phyloP scores from a whole-genome alignment of 495 filamentous ascomycete genomes.

The Glutinoglossum americanum region DNA sequence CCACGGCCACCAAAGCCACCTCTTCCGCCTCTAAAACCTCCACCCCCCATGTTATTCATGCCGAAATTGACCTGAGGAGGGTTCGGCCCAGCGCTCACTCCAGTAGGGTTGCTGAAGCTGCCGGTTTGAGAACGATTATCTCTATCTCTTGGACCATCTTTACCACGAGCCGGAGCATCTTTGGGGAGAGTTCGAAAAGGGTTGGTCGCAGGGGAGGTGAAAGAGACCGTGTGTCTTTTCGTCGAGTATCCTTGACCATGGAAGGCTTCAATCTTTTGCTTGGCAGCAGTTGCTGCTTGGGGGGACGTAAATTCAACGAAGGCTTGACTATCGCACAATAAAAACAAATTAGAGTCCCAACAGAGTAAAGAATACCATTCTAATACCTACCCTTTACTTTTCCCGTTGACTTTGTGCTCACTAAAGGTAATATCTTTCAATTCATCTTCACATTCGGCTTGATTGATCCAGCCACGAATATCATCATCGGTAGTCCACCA shows the following conservation, averaged over 20 bases:
- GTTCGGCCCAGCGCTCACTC: background rate
- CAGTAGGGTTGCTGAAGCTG: conserved; percentile 15
- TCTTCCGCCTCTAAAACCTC: conserved; percentile 4
- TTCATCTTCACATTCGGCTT: conserved; percentile 56
- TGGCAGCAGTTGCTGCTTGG: conserved; percentile 70
- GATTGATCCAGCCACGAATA: conserved; percentile 66
- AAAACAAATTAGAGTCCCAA: background rate
- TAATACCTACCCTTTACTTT: conserved; percentile 75
- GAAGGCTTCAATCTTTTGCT: conserved; percentile 54
- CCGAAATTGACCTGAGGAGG: conserved; percentile 1
- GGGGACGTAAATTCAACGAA: conserved; percentile 70
- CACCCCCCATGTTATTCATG: conserved; percentile 3
- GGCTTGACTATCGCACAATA: conserved; percentile 41
- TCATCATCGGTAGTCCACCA: conserved; percentile 98
- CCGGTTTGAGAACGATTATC: conserved; percentile 14
- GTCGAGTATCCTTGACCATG: conserved; percentile 17
- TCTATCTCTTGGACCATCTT: conserved; percentile 31
- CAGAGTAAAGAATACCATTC: background rate
- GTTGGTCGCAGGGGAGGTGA: conserved; percentile 55
- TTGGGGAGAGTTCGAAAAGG: conserved; percentile 87
- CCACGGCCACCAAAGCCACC: conserved; percentile 11
- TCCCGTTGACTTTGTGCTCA: conserved; percentile 97
- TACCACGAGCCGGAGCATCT: conserved; percentile 59
- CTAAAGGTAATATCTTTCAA: conserved; percentile 87
- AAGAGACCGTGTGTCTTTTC: conserved; percentile 53